Evolutionary conservation across 495 filamentous ascomycete genomes (phyloP), one percentile per base, ranked within the genome.

Genomic region (Penicillium paxilli): DNA sequence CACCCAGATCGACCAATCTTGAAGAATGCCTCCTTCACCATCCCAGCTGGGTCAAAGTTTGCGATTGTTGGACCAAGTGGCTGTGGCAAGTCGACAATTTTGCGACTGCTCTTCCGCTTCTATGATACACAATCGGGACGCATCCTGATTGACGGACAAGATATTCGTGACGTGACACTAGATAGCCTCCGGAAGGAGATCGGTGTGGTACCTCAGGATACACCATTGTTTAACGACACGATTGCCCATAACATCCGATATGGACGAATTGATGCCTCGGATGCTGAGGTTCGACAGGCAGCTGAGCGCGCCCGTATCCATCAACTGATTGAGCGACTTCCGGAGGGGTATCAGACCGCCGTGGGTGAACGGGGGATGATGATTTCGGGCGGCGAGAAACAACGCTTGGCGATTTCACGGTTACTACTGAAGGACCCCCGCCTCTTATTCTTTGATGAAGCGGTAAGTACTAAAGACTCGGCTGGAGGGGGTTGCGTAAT

Each of bases 291-390:
- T 1, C 62, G 82, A 20, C 83, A 83, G 32, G 94, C 87, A 2
- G 91, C 94, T 0, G 84, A 86, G 59, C 78, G 88, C 50, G 95
- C 94, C 5, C 83, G 85, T 48, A 90, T 98, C 42, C 85, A 96
- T 68, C 86, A 96, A 19, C 89, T 88, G 42, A 86, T 98, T 48
- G 76, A 82, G 47, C 71, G 71, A 26, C 84, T 93, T 59, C 92
- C 92, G 1, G 87, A 92, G 14, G 91, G 91, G 4, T 98, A 98
- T 63, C 69, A 88, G 16, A 98, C 94, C 1, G 92, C 88, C 63
- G 94, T 98, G 10, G 94, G 94, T 16, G 94, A 98, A 77, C 80
- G 95, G 21, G 94, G 94, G 1, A 88, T 98, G 87, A 98, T 98
- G 94, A 97, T 98, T 16, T 93, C 89, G 3, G 94, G 92, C 7